phyloP scores from a whole-genome alignment of 345 rosid species.

The Brassica juncea region DNA sequence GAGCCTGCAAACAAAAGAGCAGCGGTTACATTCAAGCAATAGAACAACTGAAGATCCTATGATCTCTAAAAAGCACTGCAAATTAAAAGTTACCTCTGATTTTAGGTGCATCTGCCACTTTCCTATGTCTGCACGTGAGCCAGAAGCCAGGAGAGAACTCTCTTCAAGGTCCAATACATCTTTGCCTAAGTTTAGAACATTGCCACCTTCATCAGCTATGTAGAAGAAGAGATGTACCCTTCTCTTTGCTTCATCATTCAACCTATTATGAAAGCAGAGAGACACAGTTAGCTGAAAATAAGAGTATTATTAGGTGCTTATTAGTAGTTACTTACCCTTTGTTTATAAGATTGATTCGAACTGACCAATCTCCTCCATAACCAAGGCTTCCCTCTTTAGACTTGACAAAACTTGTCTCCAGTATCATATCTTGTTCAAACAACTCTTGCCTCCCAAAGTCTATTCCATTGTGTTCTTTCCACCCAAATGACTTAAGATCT shows the following conservation, averaged over 20 bases:
- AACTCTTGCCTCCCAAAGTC: conserved; percentile 82
- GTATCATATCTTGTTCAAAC: conserved; percentile 63
- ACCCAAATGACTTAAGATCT: conserved; percentile 70
- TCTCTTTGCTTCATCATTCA: conserved; percentile 54
- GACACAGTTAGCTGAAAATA: no score
- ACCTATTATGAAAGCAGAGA: conserved; percentile 19
- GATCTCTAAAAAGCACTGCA: not conserved
- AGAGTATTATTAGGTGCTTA: not conserved
- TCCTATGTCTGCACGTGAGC: conserved; percentile 64
- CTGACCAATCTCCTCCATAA: conserved; percentile 98
- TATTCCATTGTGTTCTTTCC: conserved; percentile 85
- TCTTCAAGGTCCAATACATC: conserved; percentile 38
- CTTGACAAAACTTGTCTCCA: conserved; percentile 82
- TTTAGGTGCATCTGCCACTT: conserved; percentile 84
- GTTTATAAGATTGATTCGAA: conserved; percentile 55
- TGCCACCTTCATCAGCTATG: conserved; percentile 79
- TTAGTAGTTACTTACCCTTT: conserved; percentile 45
- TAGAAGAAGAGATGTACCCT: conserved; percentile 75
- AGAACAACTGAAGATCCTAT: not conserved
- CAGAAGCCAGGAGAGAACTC: conserved; percentile 65
- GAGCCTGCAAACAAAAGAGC: conserved; percentile 48
- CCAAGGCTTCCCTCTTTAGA: conserved; percentile 66
- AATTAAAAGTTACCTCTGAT: conserved; percentile 52
- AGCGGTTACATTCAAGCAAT: conserved; percentile 18
- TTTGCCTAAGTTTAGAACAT: conserved; percentile 50